Evolutionary conservation across 441 rosid species (phyloP).

Genomic region (Mallotus repandus): DNA sequence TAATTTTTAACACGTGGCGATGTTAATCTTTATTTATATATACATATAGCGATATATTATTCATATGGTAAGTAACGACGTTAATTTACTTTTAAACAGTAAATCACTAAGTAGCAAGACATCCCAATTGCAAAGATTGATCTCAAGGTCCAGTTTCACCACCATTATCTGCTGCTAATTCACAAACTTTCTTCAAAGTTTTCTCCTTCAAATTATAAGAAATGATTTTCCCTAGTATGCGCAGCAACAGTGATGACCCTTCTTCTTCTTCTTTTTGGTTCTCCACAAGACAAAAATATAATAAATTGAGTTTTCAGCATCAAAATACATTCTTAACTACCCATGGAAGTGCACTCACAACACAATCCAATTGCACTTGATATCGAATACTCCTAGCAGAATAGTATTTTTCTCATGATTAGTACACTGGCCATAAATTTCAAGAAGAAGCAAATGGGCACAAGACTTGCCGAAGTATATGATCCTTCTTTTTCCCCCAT

Average conservation of each 20-base stretch:
- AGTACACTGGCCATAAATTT: conserved; percentile 20
- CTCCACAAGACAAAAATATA: conserved; percentile 13
- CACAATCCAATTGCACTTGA: conserved; percentile 33
- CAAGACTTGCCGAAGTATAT: conserved; percentile 38
- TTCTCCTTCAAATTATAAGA: conserved; percentile 30
- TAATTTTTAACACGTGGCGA: no score
- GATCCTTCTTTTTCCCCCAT: conserved; percentile 4
- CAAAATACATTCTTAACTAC: conserved; percentile 25
- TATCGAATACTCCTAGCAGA: conserved; percentile 44
- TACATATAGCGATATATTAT: no score
- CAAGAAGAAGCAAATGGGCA: conserved; percentile 36
- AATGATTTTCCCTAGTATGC: conserved; percentile 32
- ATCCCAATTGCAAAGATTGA: conserved; percentile 8
- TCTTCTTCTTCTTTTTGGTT: conserved; percentile 29
- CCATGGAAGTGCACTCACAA: conserved; percentile 37
- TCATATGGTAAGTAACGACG: no score
- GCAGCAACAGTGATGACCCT: conserved; percentile 35
- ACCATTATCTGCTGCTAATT: not conserved
- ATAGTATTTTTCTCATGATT: conserved; percentile 25
- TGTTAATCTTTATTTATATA: no score
- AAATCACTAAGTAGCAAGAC: conserved; percentile 1
- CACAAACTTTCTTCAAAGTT: conserved; percentile 24
- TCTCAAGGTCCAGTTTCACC: no score
- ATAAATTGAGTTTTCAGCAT: conserved; percentile 20
- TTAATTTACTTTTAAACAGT: no score